Base-by-base conservation (phyloP, 306 rosid genomes). In the Dryas drummondii region DNA sequence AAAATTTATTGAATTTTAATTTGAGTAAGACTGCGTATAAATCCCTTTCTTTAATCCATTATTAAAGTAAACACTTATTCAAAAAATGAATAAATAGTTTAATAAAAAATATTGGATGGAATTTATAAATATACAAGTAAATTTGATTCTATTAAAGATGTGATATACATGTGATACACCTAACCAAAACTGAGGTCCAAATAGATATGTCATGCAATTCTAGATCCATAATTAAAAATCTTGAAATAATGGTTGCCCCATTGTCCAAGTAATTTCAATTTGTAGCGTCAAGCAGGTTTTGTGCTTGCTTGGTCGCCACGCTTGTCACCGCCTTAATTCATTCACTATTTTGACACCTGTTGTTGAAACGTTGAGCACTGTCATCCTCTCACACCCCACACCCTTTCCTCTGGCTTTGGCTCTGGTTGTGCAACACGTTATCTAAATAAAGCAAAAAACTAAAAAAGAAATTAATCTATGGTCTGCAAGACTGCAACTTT, bases 241-340 rank as follows among this genome's bases (percentile, higher is more conserved):
- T 17, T n/a, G 0, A 14, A 61, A 32, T 61, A 15, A 42, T 3
- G 45, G 22, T 58, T 58, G 61, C 13, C 49, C 52, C 22, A 3
- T 12, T 40, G 22, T 63, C 46, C 40, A 71, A 66, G 78, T 45
- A 57, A 72, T 79, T 58, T 53, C 32, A 57, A 72, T 79, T 58
- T 53, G 69, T 70, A 19, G 77, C 73, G 73, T 64, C 57, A 0
- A 37, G 64, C 56, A 7, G 40, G 52, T n/a, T 41, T 19, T 17
- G 51, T n/a, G 19, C 11, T 75, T 59, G 68, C 73, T 78, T 82
- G 85, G 70, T 15, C 13, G 7, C 52, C 75, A 82, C 74, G 70
- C 57, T 54, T 60, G 64, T 66, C 75, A 76, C 41, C 45, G 50
- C 47, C 59, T n/a, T 45, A 27, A 52, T 4, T 52, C 47, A 52